Percentiles rank a stretch among this genome's conserved stretches.
Evolutionary conservation across 2,329 filamentous ascomycete genomes (phyloP).

Genomic region (Trichoderma lentiforme): DNA sequence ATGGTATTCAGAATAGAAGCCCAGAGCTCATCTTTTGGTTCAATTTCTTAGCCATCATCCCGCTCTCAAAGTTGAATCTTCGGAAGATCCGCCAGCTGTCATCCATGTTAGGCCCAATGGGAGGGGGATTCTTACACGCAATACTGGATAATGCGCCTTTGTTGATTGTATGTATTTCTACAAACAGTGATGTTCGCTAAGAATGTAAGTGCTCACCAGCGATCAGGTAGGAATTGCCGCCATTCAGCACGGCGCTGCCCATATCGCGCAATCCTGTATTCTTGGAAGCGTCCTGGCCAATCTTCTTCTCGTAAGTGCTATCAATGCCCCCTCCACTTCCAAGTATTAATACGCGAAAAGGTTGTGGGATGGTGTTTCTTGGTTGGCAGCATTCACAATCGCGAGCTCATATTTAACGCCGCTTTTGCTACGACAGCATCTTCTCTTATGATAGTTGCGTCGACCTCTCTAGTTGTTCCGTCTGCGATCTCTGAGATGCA

Average conservation of each 20-base stretch:
- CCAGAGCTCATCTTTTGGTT: constrained; percentile 13
- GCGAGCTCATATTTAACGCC: constrained; percentile 4
- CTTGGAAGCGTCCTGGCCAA: constrained; percentile 12
- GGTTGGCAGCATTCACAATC: neutral
- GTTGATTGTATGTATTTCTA: neutral
- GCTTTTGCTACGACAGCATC: constrained; percentile 13
- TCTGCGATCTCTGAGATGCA: constrained; percentile 11
- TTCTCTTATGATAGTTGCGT: constrained; percentile 14
- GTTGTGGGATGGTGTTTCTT: constrained; percentile 14
- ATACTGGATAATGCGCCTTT: constrained; percentile 11
- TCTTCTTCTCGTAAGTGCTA: constrained; percentile 11
- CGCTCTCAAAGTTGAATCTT: constrained; percentile 13
- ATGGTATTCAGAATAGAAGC: neutral
- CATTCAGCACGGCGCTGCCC: constrained; percentile 3
- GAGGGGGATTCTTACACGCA: neutral
- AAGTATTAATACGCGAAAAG: neutral
- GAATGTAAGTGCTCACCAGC: neutral
- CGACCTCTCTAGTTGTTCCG: constrained; percentile 9
- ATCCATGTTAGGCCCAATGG: neutral
- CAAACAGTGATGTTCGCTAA: rapidly evolving
- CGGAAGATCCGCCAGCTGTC: constrained; percentile 6
- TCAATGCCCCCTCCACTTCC: neutral
- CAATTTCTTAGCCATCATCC: constrained; percentile 11
- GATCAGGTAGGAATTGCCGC: constrained; percentile 2
- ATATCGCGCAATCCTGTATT: constrained; percentile 9